Evolutionary conservation across 768 basidiomycete genomes (phyloP).

Genomic region (Lenzites betulinus): DNA sequence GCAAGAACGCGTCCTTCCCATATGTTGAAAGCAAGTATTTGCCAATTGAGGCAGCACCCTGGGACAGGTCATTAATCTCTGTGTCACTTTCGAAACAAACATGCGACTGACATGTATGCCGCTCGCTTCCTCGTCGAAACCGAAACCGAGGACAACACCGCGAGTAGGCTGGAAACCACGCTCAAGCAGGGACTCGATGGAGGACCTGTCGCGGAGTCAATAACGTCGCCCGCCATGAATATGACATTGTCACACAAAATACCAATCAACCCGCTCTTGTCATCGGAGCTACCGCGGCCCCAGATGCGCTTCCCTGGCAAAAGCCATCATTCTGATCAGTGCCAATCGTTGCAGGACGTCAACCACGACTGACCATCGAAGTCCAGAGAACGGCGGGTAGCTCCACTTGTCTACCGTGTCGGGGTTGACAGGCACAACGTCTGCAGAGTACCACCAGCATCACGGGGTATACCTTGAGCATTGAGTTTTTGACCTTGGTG

Average conservation of each 20-base stretch:
- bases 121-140: conserved; percentile 54
- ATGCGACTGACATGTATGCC: conserved; percentile 28
- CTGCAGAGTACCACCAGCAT: conserved; percentile 23
- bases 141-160: conserved; percentile 41
- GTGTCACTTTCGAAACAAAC: no score
- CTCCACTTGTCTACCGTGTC: conserved; percentile 48
- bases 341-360: not conserved
- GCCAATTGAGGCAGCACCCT: conserved; percentile 48
- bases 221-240: not conserved
- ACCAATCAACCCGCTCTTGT: conserved; percentile 38
- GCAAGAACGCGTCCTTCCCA: conserved; percentile 51
- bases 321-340: not conserved
- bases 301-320: conserved; percentile 32
- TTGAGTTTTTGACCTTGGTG: conserved; percentile 45
- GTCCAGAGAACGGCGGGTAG: conserved; percentile 52
- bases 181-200: conserved; percentile 49
- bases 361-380: conserved; percentile 35
- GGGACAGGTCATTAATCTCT: not conserved
- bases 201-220: conserved; percentile 29
- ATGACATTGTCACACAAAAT: conserved; percentile 29
- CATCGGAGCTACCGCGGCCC: conserved; percentile 39
- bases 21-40: conserved; percentile 42
- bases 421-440: conserved; percentile 54
- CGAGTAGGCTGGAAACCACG: conserved; percentile 50
- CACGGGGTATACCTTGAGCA: not conserved